phyloP scores from a whole-genome alignment of 2,329 filamentous ascomycete genomes.

The Teratosphaeria destructans region DNA sequence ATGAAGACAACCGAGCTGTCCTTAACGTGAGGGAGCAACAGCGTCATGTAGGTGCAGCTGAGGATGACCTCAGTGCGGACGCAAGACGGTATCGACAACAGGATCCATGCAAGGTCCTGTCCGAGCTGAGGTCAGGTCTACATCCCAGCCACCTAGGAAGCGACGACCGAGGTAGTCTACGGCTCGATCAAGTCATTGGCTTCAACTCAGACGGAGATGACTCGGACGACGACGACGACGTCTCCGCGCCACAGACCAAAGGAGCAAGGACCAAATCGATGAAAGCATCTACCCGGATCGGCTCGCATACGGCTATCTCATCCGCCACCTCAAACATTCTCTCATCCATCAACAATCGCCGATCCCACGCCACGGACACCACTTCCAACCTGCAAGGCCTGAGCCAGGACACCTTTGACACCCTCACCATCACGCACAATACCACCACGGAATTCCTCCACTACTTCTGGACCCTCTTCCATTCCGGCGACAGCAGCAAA shows the following conservation, averaged over 20 bases:
- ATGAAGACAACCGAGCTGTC: conserved; percentile 65
- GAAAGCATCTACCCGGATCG: conserved; percentile 47
- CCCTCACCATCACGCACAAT: conserved; percentile 67
- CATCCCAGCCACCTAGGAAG: conserved; percentile 30
- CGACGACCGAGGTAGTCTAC: conserved; percentile 23
- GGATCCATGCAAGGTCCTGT: conserved; percentile 57
- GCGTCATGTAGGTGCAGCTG: conserved; percentile 49
- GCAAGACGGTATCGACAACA: conserved; percentile 56
- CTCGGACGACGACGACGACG: conserved; percentile 48
- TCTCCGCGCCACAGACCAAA: conserved; percentile 9
- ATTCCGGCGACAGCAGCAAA: conserved; percentile 71
- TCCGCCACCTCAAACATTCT: conserved; percentile 58
- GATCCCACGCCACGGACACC: conserved; percentile 13
- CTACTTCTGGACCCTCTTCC: conserved; percentile 89
- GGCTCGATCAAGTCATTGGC: conserved; percentile 53
- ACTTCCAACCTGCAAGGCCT: conserved; percentile 25
- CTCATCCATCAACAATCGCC: conserved; percentile 49
- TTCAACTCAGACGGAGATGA: conserved; percentile 56
- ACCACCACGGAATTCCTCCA: conserved; percentile 94
- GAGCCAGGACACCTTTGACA: conserved; percentile 44
- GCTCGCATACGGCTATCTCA: conserved; percentile 56
- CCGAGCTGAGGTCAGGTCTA: conserved; percentile 54
- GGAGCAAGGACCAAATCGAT: conserved; percentile 14
- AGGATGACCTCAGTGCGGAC: conserved; percentile 34
- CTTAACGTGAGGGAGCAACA: conserved; percentile 84